A percentile compares a stretch with the other conserved stretches of the same genome.
Evolutionary conservation across 495 filamentous ascomycete species (phyloP).

Genomic region (Annulohypoxylon moriforme): DNA sequence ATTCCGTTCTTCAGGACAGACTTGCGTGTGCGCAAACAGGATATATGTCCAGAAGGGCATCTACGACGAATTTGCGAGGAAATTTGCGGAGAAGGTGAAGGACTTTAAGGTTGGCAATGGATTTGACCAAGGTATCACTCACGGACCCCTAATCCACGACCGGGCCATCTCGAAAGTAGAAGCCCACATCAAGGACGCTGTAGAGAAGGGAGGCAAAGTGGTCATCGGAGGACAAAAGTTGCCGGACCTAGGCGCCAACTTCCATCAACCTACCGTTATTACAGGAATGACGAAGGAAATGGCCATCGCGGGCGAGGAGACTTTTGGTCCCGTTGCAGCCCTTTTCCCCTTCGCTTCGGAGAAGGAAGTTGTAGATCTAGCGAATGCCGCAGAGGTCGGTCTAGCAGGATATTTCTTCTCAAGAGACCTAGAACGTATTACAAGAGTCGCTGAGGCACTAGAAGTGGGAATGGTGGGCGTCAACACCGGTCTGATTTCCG

Average conservation of each 20-base stretch:
- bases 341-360: slow-evolving; percentile 86
- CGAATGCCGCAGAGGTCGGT: slow-evolving; percentile 81
- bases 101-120: slow-evolving; percentile 82
- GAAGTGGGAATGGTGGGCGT: slow-evolving; percentile 93
- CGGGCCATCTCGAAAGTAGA: slow-evolving; percentile 81
- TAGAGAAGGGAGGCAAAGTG: slow-evolving; percentile 77
- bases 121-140: slow-evolving; percentile 75
- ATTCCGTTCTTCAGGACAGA: slow-evolving; percentile 89
- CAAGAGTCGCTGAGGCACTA: slow-evolving; percentile 82
- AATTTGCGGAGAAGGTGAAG: slow-evolving; percentile 79
- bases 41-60: slow-evolving; percentile 84
- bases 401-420: slow-evolving; percentile 90
- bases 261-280: slow-evolving; percentile 85
- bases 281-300: slow-evolving; percentile 84
- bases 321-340: slow-evolving; percentile 86
- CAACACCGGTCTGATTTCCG: slow-evolving; percentile 85
- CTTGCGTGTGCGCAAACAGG: slow-evolving; percentile 90
- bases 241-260: slow-evolving; percentile 74
- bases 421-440: slow-evolving; percentile 75
- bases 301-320: slow-evolving; percentile 82
- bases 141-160: slow-evolving; percentile 85
- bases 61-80: slow-evolving; percentile 78
- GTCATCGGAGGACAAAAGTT: slow-evolving; percentile 75
- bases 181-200: slow-evolving; percentile 80
- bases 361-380: slow-evolving; percentile 82